These are phyloP conservation scores for Aspergillus haitiensis DNA, from an alignment of 495 filamentous ascomycete species.

Conservation along the genomic window DNA sequence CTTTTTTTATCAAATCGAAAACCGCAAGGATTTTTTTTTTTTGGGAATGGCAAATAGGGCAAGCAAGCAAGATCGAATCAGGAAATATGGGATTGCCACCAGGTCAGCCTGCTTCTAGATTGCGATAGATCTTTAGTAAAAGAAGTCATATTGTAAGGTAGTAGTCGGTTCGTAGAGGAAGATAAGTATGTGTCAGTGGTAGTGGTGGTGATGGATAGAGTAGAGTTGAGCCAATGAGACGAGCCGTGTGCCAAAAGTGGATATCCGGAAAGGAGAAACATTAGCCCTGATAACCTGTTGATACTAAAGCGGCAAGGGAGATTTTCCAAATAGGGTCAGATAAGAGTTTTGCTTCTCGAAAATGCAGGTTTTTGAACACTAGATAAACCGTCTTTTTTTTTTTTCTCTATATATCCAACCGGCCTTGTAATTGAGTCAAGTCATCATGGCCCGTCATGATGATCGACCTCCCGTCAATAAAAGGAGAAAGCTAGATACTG, in stretches of 20 bases:
- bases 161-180: too few species aligned
- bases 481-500: slow-evolving; percentile 44
- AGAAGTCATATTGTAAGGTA: too few species aligned
- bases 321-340: background rate
- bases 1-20: background rate
- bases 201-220: background rate
- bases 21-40: background rate
- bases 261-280: slow-evolving; percentile 8
- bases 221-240: background rate
- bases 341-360: slow-evolving; percentile 18
- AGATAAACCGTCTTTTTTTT: background rate
- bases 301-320: slow-evolving; percentile 9
- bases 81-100: too few species aligned
- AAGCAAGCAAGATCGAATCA: background rate
- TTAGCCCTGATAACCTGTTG: background rate
- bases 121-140: too few species aligned
- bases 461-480: slow-evolving; percentile 35
- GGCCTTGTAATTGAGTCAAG: slow-evolving; percentile 11
- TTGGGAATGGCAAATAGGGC: background rate
- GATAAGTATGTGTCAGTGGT: background rate
- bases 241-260: background rate
- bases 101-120: too few species aligned
- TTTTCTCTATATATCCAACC: background rate
- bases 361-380: slow-evolving; percentile 6
- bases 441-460: slow-evolving; percentile 26